Evolutionary conservation across 495 filamentous ascomycete species (phyloP), one percentile per base, ranked within the genome.

Genomic region (Amorphotheca resinae): DNA sequence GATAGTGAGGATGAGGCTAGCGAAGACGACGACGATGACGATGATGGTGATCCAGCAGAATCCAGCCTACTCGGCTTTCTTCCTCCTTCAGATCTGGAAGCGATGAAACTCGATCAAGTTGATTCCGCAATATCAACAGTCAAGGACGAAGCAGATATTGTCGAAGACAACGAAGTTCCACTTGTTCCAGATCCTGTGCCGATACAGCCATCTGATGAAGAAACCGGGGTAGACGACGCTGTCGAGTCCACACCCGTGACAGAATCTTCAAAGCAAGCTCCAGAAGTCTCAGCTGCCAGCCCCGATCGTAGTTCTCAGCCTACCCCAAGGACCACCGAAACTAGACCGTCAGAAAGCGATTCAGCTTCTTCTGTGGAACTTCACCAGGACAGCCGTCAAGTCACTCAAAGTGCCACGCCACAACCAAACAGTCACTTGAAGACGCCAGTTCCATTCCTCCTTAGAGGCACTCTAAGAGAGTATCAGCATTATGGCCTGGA

Each of bases 401-500:
- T 41, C 33, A 60, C 61, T 25, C 67, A 64, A 46, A 60, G 66
- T 41, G 61, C 57, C 33, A 59, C 59, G 1, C 66, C 69, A 11
- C 67, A 54, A 22, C 69, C 26, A 54, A 59, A 26, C 50, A 59
- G 33, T 59, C 63, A 16, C 49, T 64, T 46, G 63, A 80, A 77
- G 51, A 93, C 84, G 0, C 79, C 83, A 3, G 72, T 95, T 40
- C 89, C 91, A 0, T 84, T 84, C 45, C 69, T 96, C n/a, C 66
- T 99, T 1, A 77, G 93, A 48, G 93, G 93, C 11, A 93, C 77
- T 1, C 68, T 99, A 12, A 84, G 93, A 60, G 87, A 95, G 61
- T 99, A 99, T 54, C 93, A 99, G 48, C 93, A 96, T 53, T 82
- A 81, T 58, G 93, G 93, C 8, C 66, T 99, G 11, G 93, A 99